Percentiles rank a stretch among this genome's conserved stretches.
phyloP scores from a whole-genome alignment of 1,284 basidiomycete species.

The Erythrobasidium hasegawianum region DNA sequence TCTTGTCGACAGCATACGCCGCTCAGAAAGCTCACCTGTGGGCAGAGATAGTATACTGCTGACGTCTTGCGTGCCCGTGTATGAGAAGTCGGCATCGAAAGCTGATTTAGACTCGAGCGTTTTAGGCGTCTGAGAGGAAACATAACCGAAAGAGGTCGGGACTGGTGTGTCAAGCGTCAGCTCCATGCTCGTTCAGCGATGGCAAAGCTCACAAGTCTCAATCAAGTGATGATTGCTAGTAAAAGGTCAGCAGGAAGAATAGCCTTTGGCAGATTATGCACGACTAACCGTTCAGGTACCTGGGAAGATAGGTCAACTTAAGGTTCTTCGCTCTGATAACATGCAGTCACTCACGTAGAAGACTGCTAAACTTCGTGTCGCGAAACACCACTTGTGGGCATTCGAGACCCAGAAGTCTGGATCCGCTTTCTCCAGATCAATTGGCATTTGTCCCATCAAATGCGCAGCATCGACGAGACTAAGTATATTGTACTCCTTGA shows the following conservation, averaged over 20 bases:
- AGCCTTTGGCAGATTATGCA: too few species aligned
- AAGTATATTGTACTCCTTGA: conserved; percentile 43
- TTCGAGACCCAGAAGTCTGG: conserved; percentile 48
- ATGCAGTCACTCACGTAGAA: conserved; percentile 42
- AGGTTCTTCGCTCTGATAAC: not conserved
- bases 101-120: conserved; percentile 10
- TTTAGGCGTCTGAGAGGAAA: conserved; percentile 11
- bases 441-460: conserved; percentile 47
- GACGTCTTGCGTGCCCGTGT: conserved; percentile 30
- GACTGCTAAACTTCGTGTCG: conserved; percentile 46
- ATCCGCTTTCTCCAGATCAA: conserved; percentile 42
- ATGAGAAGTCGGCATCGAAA: conserved; percentile 17
- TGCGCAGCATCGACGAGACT: conserved; percentile 48
- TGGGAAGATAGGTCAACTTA: not conserved
- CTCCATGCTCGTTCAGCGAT: not conserved
- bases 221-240: conserved; percentile 39
- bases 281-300: conserved; percentile 24
- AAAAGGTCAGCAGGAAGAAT: not conserved
- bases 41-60: conserved; percentile 14
- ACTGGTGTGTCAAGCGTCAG: conserved; percentile 5
- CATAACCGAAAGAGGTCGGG: conserved; percentile 28
- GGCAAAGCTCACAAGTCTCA: conserved; percentile 31
- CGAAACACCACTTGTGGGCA: conserved; percentile 46
- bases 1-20: conserved; percentile 12
- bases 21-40: conserved; percentile 2